These are phyloP conservation scores for Tuber microsphaerosporum DNA, from an alignment of 495 filamentous ascomycete genomes.

Conservation along the genomic window DNA sequence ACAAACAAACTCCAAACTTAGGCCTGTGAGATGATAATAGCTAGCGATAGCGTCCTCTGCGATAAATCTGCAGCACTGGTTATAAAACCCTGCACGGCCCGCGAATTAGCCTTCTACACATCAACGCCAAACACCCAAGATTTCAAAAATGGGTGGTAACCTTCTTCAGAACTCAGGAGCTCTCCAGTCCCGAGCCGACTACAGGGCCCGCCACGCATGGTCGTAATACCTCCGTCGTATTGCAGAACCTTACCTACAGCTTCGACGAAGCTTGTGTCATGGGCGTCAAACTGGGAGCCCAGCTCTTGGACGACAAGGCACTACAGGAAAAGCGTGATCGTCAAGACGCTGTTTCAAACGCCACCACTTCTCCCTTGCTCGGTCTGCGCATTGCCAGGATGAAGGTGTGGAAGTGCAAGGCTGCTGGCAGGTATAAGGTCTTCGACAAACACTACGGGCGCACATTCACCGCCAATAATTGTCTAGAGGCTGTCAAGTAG, in stretches of 20 bases:
- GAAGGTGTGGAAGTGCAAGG: conserved; percentile 71
- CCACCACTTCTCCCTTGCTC: conserved; percentile 71
- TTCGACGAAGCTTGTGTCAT: conserved; percentile 87
- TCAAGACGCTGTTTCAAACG: conserved; percentile 70
- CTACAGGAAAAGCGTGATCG: conserved; percentile 65
- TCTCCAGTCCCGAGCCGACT: conserved; percentile 42
- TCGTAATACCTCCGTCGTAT: conserved; percentile 55
- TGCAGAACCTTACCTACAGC: conserved; percentile 76
- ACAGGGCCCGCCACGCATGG: conserved; percentile 32
- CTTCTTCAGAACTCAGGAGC: conserved; percentile 68
- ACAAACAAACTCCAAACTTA: not conserved
- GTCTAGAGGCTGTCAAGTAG: conserved; percentile 64
- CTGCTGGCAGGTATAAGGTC: conserved; percentile 54
- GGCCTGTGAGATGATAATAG: conserved; percentile 25
- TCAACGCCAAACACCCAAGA: conserved; percentile 57
- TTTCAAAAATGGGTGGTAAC: conserved; percentile 75
- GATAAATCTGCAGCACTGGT: conserved; percentile 77
- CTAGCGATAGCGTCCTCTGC: conserved; percentile 83
- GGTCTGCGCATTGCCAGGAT: conserved; percentile 90
- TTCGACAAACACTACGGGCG: conserved; percentile 89
- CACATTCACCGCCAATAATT: conserved; percentile 60
- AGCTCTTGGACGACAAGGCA: conserved; percentile 80
- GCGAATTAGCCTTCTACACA: conserved; percentile 84
- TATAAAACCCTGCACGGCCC: conserved; percentile 85
- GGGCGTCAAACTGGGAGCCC: conserved; percentile 81